phyloP scores from a whole-genome alignment of 192 early-diverging fungal species.

The Chytriomyces hyalinus region DNA sequence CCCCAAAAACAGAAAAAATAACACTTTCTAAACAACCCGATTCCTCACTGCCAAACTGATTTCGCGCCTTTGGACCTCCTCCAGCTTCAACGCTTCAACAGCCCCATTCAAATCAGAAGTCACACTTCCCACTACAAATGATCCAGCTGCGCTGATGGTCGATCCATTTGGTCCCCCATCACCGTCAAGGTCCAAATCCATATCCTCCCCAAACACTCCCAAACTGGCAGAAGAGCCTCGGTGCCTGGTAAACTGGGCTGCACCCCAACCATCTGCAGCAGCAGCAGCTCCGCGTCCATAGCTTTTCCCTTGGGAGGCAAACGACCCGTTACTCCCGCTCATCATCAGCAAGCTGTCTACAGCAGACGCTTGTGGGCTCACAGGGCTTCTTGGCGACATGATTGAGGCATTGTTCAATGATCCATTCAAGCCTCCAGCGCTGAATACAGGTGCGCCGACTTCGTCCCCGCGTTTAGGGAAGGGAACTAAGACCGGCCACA shows the following conservation, averaged over 20 bases:
- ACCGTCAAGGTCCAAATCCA: not conserved
- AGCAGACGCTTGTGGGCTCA: not conserved
- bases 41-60: constrained; percentile 30
- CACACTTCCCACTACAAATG: constrained; percentile 12
- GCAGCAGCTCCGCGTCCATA: not conserved
- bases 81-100: constrained; percentile 22
- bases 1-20: not conserved
- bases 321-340: not conserved
- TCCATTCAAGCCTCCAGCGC: not conserved
- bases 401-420: not conserved
- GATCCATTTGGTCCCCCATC: not conserved
- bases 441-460: not conserved
- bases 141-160: not conserved
- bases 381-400: not conserved
- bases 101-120: constrained; percentile 20
- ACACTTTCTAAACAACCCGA: constrained; percentile 12
- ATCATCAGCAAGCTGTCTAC: not conserved
- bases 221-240: not conserved
- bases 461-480: not conserved
- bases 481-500: not conserved
- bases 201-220: constrained; percentile 4
- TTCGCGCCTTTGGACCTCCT: constrained; percentile 17
- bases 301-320: not conserved
- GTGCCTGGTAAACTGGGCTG: no score
- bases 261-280: not conserved